A percentile compares a stretch with the other conserved stretches of the same genome.
Conservation (phyloP, 2,329 filamentous ascomycete genomes). For the Trichoderma polysporum region DNA sequence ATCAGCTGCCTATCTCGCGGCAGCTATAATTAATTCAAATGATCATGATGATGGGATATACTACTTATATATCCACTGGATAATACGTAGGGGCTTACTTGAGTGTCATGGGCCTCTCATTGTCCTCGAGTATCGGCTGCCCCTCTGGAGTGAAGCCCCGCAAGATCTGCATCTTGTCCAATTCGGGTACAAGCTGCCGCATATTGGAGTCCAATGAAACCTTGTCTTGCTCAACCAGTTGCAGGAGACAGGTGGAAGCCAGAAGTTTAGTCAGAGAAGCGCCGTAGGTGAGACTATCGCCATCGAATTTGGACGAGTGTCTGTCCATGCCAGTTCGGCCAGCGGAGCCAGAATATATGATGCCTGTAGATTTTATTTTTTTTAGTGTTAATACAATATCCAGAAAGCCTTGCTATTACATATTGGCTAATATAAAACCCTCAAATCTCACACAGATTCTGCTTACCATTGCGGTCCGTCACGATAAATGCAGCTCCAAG, state of each 20-base stretch:
- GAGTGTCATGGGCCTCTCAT: constrained; percentile 40
- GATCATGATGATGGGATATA: too few relatives aligned
- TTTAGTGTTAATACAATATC: too few relatives aligned
- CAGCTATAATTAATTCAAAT: too few relatives aligned
- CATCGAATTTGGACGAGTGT: constrained; percentile 33
- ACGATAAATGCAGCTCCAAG: constrained; percentile 40
- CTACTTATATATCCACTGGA: too few relatives aligned
- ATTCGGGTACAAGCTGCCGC: constrained; percentile 35
- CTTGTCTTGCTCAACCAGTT: constrained; percentile 39
- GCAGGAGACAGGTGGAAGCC: constrained; percentile 39
- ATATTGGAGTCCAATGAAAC: constrained; percentile 41
- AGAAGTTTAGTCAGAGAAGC: constrained; percentile 48
- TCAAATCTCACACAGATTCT: not conserved
- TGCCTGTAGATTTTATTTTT: constrained; percentile 26
- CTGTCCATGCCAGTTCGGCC: constrained; percentile 37
- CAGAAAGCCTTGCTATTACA: too few relatives aligned
- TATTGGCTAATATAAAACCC: too few relatives aligned
- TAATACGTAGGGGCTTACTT: constrained; percentile 28
- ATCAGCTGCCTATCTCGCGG: constrained; percentile 36
- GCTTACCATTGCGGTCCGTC: constrained; percentile 33
- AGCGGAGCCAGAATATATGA: constrained; percentile 38
- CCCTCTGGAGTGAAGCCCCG: constrained; percentile 38
- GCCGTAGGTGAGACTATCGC: constrained; percentile 37
- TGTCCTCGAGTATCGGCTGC: constrained; percentile 39
- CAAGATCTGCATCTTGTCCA: constrained; percentile 37